Conservation (phyloP, 768 basidiomycete genomes). For the Mycena albidolilacea region DNA sequence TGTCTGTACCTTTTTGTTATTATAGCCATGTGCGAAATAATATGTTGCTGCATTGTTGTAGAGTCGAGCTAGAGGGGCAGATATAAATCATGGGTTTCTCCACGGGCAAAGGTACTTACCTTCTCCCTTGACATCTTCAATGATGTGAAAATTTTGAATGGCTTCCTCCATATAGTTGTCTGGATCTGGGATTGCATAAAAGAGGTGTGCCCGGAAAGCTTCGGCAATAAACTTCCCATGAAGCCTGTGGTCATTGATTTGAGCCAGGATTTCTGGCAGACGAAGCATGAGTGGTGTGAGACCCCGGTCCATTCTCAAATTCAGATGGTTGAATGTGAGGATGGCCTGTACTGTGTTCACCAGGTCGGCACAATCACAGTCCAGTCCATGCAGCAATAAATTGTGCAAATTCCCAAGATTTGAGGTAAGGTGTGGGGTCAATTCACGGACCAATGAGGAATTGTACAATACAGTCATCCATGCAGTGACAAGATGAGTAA, state of each 20-base stretch:
- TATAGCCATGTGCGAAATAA: neutral
- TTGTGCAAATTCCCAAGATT: neutral
- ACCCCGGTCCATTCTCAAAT: conserved; percentile 12
- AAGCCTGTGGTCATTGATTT: conserved; percentile 7
- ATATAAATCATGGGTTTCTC: neutral
- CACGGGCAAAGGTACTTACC: neutral
- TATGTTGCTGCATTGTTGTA: conserved; percentile 4
- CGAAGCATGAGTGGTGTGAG: neutral
- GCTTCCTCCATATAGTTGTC: neutral
- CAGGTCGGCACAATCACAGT: neutral
- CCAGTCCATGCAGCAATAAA: neutral
- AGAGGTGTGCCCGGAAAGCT: neutral
- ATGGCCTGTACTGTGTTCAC: neutral
- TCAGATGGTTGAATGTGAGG: neutral
- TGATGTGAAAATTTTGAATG: neutral
- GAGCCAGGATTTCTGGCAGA: neutral
- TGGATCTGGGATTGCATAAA: neutral
- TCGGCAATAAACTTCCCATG: neutral
- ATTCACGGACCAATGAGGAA: neutral
- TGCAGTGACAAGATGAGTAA: neutral
- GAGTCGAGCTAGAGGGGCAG: neutral
- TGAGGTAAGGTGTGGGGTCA: neutral
- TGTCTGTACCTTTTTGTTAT: neutral
- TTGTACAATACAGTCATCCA: conserved; percentile 4
- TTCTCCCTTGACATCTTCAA: neutral